phyloP scores from a whole-genome alignment of 2,329 filamentous ascomycete species.

The Helotiales sp. region DNA sequence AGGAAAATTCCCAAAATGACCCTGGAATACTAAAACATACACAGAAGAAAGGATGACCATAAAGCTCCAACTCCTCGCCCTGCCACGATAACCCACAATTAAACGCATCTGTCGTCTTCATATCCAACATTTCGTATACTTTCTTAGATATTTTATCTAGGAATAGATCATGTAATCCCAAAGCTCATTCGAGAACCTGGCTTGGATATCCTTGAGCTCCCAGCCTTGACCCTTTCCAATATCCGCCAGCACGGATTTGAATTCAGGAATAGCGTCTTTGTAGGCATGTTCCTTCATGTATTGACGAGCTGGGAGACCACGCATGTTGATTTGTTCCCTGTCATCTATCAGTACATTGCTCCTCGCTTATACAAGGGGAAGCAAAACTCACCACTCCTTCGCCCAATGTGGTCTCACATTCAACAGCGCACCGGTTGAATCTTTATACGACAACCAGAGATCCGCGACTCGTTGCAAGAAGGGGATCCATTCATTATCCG shows the following conservation, averaged over 20 bases:
- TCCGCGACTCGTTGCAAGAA: constrained; percentile 44
- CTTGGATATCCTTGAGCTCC: constrained; percentile 39
- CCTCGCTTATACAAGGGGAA: neutral
- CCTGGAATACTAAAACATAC: too few relatives aligned
- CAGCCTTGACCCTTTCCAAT: constrained; percentile 43
- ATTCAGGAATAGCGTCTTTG: constrained; percentile 40
- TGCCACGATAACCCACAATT: too few relatives aligned
- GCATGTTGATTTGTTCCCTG: constrained; percentile 33
- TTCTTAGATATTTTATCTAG: too few relatives aligned
- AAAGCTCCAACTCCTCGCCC: too few relatives aligned
- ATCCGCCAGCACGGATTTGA: constrained; percentile 34
- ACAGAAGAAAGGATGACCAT: too few relatives aligned
- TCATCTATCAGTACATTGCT: neutral
- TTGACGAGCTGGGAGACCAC: constrained; percentile 33
- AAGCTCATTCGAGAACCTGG: constrained; percentile 43
- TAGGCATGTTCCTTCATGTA: constrained; percentile 42
- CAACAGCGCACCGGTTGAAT: constrained; percentile 33
- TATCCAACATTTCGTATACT: too few relatives aligned
- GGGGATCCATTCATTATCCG: constrained; percentile 40
- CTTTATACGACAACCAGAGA: constrained; percentile 41
- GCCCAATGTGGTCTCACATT: constrained; percentile 47
- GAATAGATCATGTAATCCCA: constrained; percentile 36
- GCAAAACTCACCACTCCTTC: constrained; percentile 41
- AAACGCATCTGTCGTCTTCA: too few relatives aligned
- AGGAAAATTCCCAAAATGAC: too few relatives aligned